These are phyloP conservation scores for Phytopythium cucurbitacearum DNA, from an alignment of 352 stramenopile genomes.

Conservation along the genomic window DNA sequence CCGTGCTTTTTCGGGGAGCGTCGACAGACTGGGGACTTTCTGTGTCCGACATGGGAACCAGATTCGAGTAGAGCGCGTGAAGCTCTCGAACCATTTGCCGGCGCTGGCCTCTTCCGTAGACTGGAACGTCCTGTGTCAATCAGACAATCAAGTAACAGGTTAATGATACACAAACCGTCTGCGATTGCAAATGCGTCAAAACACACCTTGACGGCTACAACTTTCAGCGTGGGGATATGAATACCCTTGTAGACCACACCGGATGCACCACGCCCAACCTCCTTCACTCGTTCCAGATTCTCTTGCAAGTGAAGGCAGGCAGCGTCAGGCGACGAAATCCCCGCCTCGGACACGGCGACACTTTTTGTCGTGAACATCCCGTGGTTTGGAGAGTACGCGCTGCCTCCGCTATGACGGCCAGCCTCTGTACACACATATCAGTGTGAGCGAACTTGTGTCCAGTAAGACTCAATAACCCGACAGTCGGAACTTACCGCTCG, in stretches of 20 bases:
- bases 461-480: neutral
- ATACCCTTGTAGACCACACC: slow-evolving; percentile 89
- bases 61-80: slow-evolving; percentile 86
- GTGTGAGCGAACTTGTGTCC: slow-evolving; percentile 5
- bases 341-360: slow-evolving; percentile 78
- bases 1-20: slow-evolving; percentile 17
- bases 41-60: slow-evolving; percentile 67
- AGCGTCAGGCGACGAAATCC: slow-evolving; percentile 79
- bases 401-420: slow-evolving; percentile 64
- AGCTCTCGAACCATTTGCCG: slow-evolving; percentile 90
- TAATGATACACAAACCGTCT: slow-evolving; percentile 7
- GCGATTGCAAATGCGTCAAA: neutral
- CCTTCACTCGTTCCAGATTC: slow-evolving; percentile 74
- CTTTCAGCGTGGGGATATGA: slow-evolving; percentile 88
- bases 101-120: slow-evolving; percentile 80
- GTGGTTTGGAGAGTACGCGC: slow-evolving; percentile 83
- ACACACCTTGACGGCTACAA: slow-evolving; percentile 79
- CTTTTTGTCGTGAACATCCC: slow-evolving; percentile 86
- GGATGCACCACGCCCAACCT: slow-evolving; percentile 75
- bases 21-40: slow-evolving; percentile 19
- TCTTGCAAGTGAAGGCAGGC: slow-evolving; percentile 78
- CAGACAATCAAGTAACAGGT: slow-evolving; percentile 2
- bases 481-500: slow-evolving; percentile 35
- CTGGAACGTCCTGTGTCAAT: slow-evolving; percentile 61
- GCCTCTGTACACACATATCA: slow-evolving; percentile 19